These are phyloP conservation scores for Pisolithus marmoratus DNA, from an alignment of 768 basidiomycete species.

Conservation along the genomic window DNA sequence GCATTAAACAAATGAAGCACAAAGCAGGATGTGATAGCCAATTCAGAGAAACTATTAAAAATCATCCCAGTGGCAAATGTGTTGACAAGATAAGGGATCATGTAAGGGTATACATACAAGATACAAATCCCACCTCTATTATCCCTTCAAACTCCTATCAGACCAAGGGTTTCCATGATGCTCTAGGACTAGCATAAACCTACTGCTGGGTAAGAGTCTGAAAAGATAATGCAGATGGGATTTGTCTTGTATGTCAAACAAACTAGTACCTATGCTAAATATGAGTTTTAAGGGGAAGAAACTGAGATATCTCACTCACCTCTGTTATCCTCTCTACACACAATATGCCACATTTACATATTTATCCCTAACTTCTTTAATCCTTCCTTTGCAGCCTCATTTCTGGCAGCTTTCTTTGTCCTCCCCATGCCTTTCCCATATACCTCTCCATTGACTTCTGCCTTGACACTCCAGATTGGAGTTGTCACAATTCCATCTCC, in stretches of 20 bases:
- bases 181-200: slow-evolving; percentile 3
- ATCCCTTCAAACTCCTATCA: slow-evolving; percentile 60
- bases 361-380: slow-evolving; percentile 52
- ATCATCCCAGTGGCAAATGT: too few relatives aligned
- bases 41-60: too few relatives aligned
- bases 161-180: slow-evolving; percentile 25
- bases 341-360: slow-evolving; percentile 27
- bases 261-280: background rate
- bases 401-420: slow-evolving; percentile 75
- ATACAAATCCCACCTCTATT: slow-evolving; percentile 31
- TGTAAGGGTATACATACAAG: background rate
- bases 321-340: background rate
- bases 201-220: slow-evolving; percentile 52
- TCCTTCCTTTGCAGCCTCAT: slow-evolving; percentile 77
- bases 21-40: too few relatives aligned
- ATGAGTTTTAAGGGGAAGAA: background rate
- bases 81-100: too few relatives aligned
- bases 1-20: too few relatives aligned
- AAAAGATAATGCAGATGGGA: slow-evolving; percentile 45
- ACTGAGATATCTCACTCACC: slow-evolving; percentile 29
- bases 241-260: background rate
- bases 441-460: slow-evolving; percentile 53
- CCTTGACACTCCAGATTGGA: slow-evolving; percentile 69
- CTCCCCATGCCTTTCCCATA: slow-evolving; percentile 61
- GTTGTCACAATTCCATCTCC: slow-evolving; percentile 54